Base-by-base conservation (phyloP, 2,329 filamentous ascomycete genomes). In the Ophiostoma piceae region DNA sequence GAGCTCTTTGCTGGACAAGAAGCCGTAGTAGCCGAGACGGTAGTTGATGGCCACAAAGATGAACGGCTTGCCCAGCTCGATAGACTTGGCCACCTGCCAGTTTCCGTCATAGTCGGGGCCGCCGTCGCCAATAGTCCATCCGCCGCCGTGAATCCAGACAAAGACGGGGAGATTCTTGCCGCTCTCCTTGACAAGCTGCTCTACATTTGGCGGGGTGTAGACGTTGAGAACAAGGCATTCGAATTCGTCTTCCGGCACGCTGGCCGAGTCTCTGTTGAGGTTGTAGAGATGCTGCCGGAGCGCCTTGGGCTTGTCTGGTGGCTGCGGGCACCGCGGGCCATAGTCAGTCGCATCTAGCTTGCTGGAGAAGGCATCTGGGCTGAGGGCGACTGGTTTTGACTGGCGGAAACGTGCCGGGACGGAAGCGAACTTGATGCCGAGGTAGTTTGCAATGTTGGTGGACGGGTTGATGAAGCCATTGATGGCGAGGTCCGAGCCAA, bases 31-130 rank as follows among this genome's bases (percentile, higher is more conserved):
- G 19, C 72, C 71, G 26, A 74, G 71, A 19, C 76, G 75, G 70
- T 76, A 77, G 71, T 77, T 75, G 65, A 77, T 74, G n/a, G 75
- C 70, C 39, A 77, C 75, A 3, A 74, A 74, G 16, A 77, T 54
- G 22, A 77, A 74, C n/a, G 75, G 73, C 66, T 60, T 74, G 66
- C 74, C 73, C 47, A 74, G 75, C 67, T 70, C 70, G 22, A 76
- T 74, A 66, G 76, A 70, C 8, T 70, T 68, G 16, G 67, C 69
- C 14, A 71, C 70, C 7, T 68, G 37, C 29, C 69, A 70, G 65
- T 71, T 72, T 8, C 71, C 71, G 54, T 72, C 71, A 39, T 68
- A 68, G 54, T 72, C 71, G 26, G 68, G 69, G 32, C 70, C 71
- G 32, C 71, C 71, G 64, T 67, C 68, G 35, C 71, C 70, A 1